A percentile compares a stretch with the other conserved stretches of the same genome.
phyloP scores from a whole-genome alignment of 2,329 filamentous ascomycete genomes.

The Colletotrichum ledebouriae region DNA sequence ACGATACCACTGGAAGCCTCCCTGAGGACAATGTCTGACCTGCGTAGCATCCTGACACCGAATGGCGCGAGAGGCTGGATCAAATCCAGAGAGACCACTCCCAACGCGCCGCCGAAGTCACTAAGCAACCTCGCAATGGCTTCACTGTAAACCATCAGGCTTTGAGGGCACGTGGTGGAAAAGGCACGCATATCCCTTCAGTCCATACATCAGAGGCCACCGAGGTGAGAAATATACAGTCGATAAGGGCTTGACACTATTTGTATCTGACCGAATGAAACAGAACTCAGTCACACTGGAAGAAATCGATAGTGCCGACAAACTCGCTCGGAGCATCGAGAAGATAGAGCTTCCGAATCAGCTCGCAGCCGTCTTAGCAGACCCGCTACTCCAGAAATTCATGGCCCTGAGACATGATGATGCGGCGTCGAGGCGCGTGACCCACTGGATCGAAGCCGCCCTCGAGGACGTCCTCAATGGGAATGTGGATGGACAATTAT shows the following conservation, averaged over 20 bases:
- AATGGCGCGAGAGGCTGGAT: slow-evolving; percentile 79
- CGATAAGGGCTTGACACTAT: neutral
- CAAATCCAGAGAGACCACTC: slow-evolving; percentile 73
- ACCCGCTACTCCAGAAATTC: slow-evolving; percentile 84
- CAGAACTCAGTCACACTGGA: slow-evolving; percentile 77
- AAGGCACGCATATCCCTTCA: slow-evolving; percentile 69
- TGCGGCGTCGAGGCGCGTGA: slow-evolving; percentile 64
- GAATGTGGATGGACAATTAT: slow-evolving; percentile 60
- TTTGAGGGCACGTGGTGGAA: slow-evolving; percentile 53
- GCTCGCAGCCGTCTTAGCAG: slow-evolving; percentile 80
- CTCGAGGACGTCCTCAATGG: slow-evolving; percentile 68
- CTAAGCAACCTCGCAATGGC: slow-evolving; percentile 59
- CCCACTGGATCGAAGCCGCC: slow-evolving; percentile 70
- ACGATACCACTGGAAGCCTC: neutral
- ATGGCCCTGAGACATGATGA: slow-evolving; percentile 73
- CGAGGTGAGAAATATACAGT: slow-evolving; percentile 62
- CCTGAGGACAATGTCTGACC: slow-evolving; percentile 45
- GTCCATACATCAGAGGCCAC: slow-evolving; percentile 82
- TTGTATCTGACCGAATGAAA: slow-evolving; percentile 34
- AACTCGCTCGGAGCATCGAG: slow-evolving; percentile 80
- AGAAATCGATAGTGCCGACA: slow-evolving; percentile 79
- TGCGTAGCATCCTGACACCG: slow-evolving; percentile 76
- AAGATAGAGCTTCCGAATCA: slow-evolving; percentile 86
- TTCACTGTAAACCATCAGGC: slow-evolving; percentile 75
- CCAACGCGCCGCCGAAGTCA: slow-evolving; percentile 56